Evolutionary conservation across 2,329 filamentous ascomycete genomes (phyloP).

Genomic region (Verticillium dahliae): DNA sequence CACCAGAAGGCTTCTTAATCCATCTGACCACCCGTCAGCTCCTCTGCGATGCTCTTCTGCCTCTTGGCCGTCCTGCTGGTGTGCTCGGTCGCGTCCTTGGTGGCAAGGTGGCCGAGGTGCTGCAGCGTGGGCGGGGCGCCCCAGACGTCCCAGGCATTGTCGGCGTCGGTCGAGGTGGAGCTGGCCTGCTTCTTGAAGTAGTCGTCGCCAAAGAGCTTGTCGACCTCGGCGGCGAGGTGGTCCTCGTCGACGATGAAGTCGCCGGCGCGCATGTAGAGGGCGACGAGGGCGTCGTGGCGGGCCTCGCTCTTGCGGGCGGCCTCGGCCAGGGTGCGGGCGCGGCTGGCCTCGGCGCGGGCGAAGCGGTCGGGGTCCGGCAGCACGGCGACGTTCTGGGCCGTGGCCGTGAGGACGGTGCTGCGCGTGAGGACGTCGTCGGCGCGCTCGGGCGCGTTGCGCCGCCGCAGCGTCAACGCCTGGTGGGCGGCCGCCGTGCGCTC

Average conservation of each 20-base stretch:
- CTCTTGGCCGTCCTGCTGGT: constrained; percentile 39
- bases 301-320: constrained; percentile 47
- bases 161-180: constrained; percentile 19
- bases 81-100: constrained; percentile 24
- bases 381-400: constrained; percentile 40
- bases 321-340: constrained; percentile 31
- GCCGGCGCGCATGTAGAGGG: constrained; percentile 83
- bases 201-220: constrained; percentile 66
- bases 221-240: constrained; percentile 68
- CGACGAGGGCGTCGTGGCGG: constrained; percentile 68
- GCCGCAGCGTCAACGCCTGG: constrained; percentile 31
- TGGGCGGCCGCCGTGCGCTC: constrained; percentile 34
- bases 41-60: constrained; percentile 51
- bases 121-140: constrained; percentile 37
- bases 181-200: constrained; percentile 38
- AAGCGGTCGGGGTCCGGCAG: constrained; percentile 58
- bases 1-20: constrained; percentile 18
- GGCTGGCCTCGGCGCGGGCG: constrained; percentile 38
- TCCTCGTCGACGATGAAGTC: constrained; percentile 79
- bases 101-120: constrained; percentile 29
- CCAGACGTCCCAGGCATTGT: constrained; percentile 47
- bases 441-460: constrained; percentile 58
- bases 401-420: constrained; percentile 52
- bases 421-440: constrained; percentile 73
- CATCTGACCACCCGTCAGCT: constrained; percentile 54